Base-by-base conservation (phyloP, 768 basidiomycete species). In the Megacollybia marginata region DNA sequence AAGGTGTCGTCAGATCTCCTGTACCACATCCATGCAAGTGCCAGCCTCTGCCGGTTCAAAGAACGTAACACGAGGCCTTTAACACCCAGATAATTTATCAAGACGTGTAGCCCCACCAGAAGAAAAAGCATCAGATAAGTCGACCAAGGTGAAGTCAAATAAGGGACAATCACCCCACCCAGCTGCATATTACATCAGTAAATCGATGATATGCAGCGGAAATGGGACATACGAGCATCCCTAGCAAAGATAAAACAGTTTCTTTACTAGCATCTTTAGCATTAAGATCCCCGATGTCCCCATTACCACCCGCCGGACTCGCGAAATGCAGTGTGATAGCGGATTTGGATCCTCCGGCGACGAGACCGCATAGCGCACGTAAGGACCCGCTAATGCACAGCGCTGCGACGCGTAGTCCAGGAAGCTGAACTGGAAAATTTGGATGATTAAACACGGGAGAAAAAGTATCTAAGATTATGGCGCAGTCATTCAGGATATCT, bases 191-290 rank as follows among this genome's bases (percentile, higher is more conserved):
- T n/a, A n/a, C n/a, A n/a, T n/a, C 23, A 28, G 23, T 6, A 6
- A 33, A 6, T 43, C 5, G n/a, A n/a, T n/a, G n/a, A n/a, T n/a
- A n/a, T n/a, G n/a, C n/a, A n/a, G n/a, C n/a, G n/a, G n/a, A n/a
- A n/a, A n/a, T n/a, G n/a, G 49, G 16, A 9, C 79, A 58, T 49
- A 85, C 85, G 61, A 86, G 57, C 76, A 85, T 81, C 16, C 85
- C 84, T 1, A 80, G 56, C 31, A 87, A 73, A 1, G 79, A 80
- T 2, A 88, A 65, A 0, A 85, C 78, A 0, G 85, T 87, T 62
- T 86, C 83, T 53, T 82, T 82, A 61, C 83, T 85, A 0, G 79
- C 73, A 52, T 83, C 83, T 58, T 88, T 88, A 1, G 83, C 84
- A 50, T 79, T 85, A 38, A 86, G 65, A 55, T 87, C 85, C 1